Base-by-base conservation (phyloP, 768 basidiomycete genomes). In the Crucibulum laeve region DNA sequence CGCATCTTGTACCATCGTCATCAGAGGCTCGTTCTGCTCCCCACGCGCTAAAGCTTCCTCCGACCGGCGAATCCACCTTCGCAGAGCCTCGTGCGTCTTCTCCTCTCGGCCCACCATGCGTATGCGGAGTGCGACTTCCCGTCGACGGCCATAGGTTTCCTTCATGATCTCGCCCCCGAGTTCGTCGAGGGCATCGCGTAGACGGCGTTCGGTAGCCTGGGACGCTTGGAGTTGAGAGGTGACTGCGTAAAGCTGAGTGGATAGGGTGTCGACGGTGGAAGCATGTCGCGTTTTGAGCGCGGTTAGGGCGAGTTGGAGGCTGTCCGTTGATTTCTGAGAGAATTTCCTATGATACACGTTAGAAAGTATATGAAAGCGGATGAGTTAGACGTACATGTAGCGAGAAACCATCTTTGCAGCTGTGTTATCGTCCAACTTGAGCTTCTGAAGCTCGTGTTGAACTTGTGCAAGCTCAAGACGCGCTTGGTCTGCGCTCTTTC, bases 331-430 rank as follows among this genome's bases (percentile, higher is more conserved):
- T 1, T 76, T 68, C 55, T 92, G 89, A 2, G 88, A 89, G 62
- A 91, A 92, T 60, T 81, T 85, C 89, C 89, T 90, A 40, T 17
- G 13, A 7, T 38, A 43, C 22, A 40, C 17, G 35, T 38, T 8
- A 30, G 14, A 13, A 22, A 41, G 4, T 10, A 35, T 18, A n/a
- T 26, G 22, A 13, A 38, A 45, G 18, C 25, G 43, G 17, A 5
- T 24, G 30, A 30, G 33, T 25, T 33, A 28, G 13, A 68, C 81
- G 43, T 51, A 89, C 89, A 91, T 91, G 58, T 91, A 91, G 26
- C 86, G 77, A 21, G 87, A 79, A 22, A 92, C 89, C 78, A 91
- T 86, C 53, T 82, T 86, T 10, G 83, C 82, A 2, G 89, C 88
- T 0, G 83, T 76, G n/a, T 69, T 75, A 44, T 91, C 87, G 38